Conservation (phyloP, 306 rosid genomes). For the Medicago ruthenica region DNA sequence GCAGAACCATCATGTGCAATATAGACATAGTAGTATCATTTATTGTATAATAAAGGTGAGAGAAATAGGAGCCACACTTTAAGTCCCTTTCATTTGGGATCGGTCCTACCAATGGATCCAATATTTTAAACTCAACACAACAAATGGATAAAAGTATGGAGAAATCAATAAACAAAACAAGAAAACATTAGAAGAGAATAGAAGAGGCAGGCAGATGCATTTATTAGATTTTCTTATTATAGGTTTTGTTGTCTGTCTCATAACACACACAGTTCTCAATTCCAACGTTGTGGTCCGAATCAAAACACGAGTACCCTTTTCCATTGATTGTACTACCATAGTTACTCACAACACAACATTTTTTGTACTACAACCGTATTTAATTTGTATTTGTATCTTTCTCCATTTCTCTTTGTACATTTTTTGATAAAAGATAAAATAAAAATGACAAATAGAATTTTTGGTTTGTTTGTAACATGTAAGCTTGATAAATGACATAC, state of each 20-base stretch:
- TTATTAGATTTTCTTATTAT: conserved; percentile 28
- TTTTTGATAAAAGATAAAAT: too few species aligned
- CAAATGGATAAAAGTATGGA: conserved; percentile 13
- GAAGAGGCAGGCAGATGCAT: conserved; percentile 41
- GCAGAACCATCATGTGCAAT: neutral
- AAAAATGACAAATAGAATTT: too few species aligned
- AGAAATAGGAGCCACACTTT: conserved; percentile 35
- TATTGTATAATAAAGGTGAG: neutral
- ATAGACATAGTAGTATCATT: neutral
- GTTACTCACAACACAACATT: neutral
- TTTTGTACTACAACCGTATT: neutral
- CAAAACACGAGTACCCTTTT: conserved; percentile 1
- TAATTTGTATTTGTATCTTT: neutral
- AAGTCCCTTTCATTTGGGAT: neutral
- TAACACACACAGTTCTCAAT: conserved; percentile 26
- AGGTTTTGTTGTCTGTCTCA: conserved; percentile 32
- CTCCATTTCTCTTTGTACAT: too few species aligned
- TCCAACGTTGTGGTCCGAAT: conserved; percentile 41
- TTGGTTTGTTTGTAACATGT: too few species aligned
- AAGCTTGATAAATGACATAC: too few species aligned
- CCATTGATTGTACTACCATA: neutral
- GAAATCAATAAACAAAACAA: conserved; percentile 16
- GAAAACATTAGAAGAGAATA: conserved; percentile 22
- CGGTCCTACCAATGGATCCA: conserved; percentile 24
- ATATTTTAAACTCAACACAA: too few species aligned